phyloP scores from a whole-genome alignment of 2,329 filamentous ascomycete species.

The Catunica adiposa region DNA sequence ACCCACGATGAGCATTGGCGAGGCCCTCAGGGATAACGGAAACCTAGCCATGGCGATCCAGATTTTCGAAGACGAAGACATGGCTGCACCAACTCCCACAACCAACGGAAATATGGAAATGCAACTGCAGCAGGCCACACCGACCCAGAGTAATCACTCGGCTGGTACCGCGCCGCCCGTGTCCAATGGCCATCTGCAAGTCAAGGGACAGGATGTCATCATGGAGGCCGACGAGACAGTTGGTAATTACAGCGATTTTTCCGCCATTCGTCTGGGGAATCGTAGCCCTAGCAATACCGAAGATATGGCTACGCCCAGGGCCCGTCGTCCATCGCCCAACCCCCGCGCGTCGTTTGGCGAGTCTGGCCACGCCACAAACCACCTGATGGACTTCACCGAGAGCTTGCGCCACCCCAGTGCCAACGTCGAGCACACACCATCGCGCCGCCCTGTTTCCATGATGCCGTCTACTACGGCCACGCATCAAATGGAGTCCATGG shows the following conservation, averaged over 20 bases:
- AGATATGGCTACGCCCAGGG: conserved; percentile 8
- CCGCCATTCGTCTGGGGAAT: conserved; percentile 48
- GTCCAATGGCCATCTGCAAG: conserved; percentile 12
- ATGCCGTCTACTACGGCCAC: conserved; percentile 8
- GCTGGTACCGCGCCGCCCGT: conserved; percentile 17
- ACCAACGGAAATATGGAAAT: neutral
- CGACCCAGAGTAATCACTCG: conserved; percentile 17
- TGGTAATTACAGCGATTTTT: conserved; percentile 70
- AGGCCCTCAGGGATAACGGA: conserved; percentile 37
- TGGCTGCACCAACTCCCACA: conserved; percentile 1
- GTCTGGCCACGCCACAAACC: conserved; percentile 39
- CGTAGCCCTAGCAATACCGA: conserved; percentile 6
- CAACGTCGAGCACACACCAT: conserved; percentile 18
- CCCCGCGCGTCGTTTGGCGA: conserved; percentile 31
- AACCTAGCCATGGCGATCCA: conserved; percentile 42
- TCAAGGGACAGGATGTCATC: conserved; percentile 14
- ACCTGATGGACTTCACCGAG: conserved; percentile 78
- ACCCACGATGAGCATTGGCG: conserved; percentile 31
- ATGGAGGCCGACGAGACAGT: conserved; percentile 23
- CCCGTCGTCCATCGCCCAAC: conserved; percentile 33
- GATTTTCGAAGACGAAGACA: conserved; percentile 42
- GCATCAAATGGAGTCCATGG: neutral
- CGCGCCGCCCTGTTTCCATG: conserved; percentile 20
- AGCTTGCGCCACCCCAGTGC: conserved; percentile 33
- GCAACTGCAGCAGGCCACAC: neutral